Evolutionary conservation across 108 stramenopile genomes (phyloP), one percentile per base, ranked within the genome.

Genomic region (Skeletonema marinoi): DNA sequence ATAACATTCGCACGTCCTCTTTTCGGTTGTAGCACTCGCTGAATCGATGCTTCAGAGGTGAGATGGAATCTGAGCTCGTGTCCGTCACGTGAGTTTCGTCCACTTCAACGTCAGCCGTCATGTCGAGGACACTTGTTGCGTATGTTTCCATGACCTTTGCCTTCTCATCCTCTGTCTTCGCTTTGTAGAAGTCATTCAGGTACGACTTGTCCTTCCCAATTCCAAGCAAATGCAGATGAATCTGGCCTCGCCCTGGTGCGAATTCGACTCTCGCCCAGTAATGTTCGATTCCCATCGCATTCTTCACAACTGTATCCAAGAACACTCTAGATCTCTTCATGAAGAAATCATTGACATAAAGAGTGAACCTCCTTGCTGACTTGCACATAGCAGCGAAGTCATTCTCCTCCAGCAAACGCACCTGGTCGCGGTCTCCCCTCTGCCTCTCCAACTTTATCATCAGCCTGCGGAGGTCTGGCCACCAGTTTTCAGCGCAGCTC

Each of bases 401-500:
- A n/a, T 16, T 3, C 11, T 63, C 16, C 5, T 16, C 8, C 32
- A 65, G n/a, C n/a, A 6, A 6, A 5, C 44, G 42, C 3, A 36
- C 72, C 35, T 71, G 17, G 16, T 12, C 16, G 0, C 33, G 3
- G 6, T 71, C 54, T 7, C 77, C 77, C 1, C 17, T 41, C 12
- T 44, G 2, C 16, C 29, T 14, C 7, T 80, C 69, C 32, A 73
- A 39, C 10, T 80, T 33, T 2, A n/a, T 31, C 41, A 80, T 17
- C 0, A 79, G 2, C 2, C 73, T 17, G 2, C 13, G 17, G 14
- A 79, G 17, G 30, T 79, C 78, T 33, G 78, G 73, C 73, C 72
- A 74, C 66, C 72, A 80, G 42, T 74, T 66, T 68, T 80, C 78
- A n/a, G 78, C 73, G 60, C 78, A 80, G 16, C 66, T 68, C 8